These are phyloP conservation scores for Papiliotrema terrestris DNA, from an alignment of 1,284 basidiomycete species.

Conservation along the genomic window DNA sequence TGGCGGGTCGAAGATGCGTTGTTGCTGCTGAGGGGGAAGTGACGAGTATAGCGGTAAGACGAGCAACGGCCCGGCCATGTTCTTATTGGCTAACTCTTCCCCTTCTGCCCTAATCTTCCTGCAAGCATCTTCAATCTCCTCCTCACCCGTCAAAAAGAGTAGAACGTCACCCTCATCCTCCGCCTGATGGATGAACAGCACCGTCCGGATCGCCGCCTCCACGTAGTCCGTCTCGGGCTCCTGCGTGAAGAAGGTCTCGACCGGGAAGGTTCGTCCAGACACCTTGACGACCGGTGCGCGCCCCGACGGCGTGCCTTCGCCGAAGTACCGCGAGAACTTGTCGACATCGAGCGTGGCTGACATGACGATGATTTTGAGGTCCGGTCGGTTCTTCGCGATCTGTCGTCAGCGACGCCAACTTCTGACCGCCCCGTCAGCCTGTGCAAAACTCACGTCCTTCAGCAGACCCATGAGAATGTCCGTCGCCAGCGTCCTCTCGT, in stretches of 20 bases:
- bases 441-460: constrained; percentile 51
- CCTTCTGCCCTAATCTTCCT: constrained; percentile 87
- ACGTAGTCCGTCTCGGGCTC: constrained; percentile 96
- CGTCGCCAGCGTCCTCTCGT: constrained; percentile 96
- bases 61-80: constrained; percentile 75
- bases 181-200: constrained; percentile 94
- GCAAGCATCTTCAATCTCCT: constrained; percentile 97
- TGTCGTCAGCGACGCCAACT: constrained; percentile 36
- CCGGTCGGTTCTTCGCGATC: constrained; percentile 73
- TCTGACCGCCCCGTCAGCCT: neutral
- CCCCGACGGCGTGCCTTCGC: constrained; percentile 53
- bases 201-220: constrained; percentile 93
- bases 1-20: constrained; percentile 88
- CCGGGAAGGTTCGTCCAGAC: constrained; percentile 92
- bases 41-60: constrained; percentile 93
- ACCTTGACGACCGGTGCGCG: constrained; percentile 90
- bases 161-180: constrained; percentile 92
- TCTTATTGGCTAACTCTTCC: constrained; percentile 68
- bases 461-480: constrained; percentile 96
- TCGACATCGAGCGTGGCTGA: constrained; percentile 94
- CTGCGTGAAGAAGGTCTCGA: constrained; percentile 92
- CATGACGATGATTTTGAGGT: constrained; percentile 98
- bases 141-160: constrained; percentile 94
- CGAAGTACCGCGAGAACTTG: constrained; percentile 97
- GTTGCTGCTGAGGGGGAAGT: constrained; percentile 87